Conservation (phyloP, 768 basidiomycete species). For the Boletus pseudopeckii region DNA sequence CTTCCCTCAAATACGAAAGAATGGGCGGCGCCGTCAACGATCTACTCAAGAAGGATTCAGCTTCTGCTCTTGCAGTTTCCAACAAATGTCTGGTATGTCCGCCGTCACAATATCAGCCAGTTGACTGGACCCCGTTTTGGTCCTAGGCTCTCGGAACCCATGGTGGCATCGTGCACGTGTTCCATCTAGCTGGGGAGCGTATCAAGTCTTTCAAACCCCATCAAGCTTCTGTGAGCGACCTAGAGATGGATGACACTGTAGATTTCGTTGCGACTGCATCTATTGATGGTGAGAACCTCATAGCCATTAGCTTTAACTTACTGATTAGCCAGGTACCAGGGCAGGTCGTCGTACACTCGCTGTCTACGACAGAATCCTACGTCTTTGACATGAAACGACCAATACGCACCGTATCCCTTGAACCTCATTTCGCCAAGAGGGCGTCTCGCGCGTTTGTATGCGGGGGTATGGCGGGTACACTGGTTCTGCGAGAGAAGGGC, state of each 20-base stretch:
- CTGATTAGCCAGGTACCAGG: conserved; percentile 47
- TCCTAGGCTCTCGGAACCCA: conserved; percentile 87
- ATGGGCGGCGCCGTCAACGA: conserved; percentile 70
- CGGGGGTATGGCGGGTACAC: conserved; percentile 85
- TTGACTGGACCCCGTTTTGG: background rate
- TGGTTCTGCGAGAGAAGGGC: conserved; percentile 90
- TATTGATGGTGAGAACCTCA: conserved; percentile 70
- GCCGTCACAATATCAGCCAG: background rate
- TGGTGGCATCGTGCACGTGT: conserved; percentile 84
- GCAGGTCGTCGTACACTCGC: conserved; percentile 84
- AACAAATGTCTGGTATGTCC: conserved; percentile 63
- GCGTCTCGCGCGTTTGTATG: conserved; percentile 79
- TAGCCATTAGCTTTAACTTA: conserved; percentile 51
- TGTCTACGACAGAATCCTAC: conserved; percentile 76
- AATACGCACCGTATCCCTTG: conserved; percentile 84
- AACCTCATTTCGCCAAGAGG: conserved; percentile 84
- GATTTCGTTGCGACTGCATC: conserved; percentile 93
- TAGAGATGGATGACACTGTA: conserved; percentile 76
- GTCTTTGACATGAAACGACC: conserved; percentile 90
- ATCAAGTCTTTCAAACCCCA: conserved; percentile 92
- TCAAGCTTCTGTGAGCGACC: conserved; percentile 79
- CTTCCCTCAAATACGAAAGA: conserved; percentile 86
- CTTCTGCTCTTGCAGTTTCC: conserved; percentile 75
- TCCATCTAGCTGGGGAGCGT: conserved; percentile 73
- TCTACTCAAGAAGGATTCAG: conserved; percentile 84